Conservation (phyloP, 306 rosid species). For the Comarum palustre region DNA sequence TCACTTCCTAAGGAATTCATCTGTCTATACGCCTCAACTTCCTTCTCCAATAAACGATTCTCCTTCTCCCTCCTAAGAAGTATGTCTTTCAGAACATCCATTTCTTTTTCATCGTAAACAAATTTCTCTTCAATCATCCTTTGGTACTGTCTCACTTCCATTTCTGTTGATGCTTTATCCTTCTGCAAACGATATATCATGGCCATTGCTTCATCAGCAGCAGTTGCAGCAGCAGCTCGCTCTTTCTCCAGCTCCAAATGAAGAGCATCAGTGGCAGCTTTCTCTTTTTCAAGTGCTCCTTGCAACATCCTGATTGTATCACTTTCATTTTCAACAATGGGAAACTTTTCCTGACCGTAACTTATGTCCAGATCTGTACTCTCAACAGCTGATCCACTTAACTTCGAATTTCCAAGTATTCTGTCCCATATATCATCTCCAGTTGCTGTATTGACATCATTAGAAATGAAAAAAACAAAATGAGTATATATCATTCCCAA, state of each 20-base stretch:
- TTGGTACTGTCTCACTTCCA: conserved; percentile 66
- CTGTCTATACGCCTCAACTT: conserved; percentile 62
- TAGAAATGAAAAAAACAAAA: conserved; percentile 32
- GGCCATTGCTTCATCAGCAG: conserved; percentile 97
- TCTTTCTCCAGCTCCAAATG: conserved; percentile 89
- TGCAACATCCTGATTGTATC: conserved; percentile 47
- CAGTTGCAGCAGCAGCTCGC: conserved; percentile 86
- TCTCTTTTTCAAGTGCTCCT: conserved; percentile 63
- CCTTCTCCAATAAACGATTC: conserved; percentile 65
- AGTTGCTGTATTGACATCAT: conserved; percentile 30
- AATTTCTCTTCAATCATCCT: conserved; percentile 76
- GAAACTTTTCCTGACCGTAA: conserved; percentile 25
- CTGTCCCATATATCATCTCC: conserved; percentile 36
- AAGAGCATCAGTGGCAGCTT: conserved; percentile 55
- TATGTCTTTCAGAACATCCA: conserved; percentile 70
- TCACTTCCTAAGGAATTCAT: conserved; percentile 38
- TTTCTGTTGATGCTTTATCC: conserved; percentile 67
- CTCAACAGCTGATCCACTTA: conserved; percentile 41
- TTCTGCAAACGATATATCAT: conserved; percentile 83
- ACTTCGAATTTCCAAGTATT: conserved; percentile 41
- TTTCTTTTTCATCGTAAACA: conserved; percentile 88
- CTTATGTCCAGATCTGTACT: conserved; percentile 28
- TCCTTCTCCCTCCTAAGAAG: conserved; percentile 79
- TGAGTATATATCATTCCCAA: neutral
- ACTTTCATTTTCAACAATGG: conserved; percentile 38